Evolutionary conservation across 2,329 filamentous ascomycete species (phyloP).

Genomic region (Epichloe bromicola): DNA sequence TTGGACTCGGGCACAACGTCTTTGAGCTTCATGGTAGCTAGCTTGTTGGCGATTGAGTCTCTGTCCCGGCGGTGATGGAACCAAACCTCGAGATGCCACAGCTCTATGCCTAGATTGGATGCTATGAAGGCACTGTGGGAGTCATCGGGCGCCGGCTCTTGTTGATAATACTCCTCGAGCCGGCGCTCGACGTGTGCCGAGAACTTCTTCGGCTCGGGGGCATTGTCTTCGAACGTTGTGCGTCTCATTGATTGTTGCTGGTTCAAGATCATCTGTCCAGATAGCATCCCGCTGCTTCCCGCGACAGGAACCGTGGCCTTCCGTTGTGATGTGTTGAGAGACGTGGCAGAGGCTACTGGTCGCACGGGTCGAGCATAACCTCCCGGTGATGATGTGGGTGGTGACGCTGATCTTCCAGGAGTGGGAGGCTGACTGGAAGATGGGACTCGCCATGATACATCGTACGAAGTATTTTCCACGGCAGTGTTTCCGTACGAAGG

Average conservation of each 20-base stretch:
- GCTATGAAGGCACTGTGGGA: constrained; percentile 39
- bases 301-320: constrained; percentile 12
- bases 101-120: constrained; percentile 39
- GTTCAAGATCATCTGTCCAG: constrained; percentile 31
- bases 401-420: constrained; percentile 8
- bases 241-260: constrained; percentile 28
- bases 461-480: neutral
- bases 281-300: constrained; percentile 15
- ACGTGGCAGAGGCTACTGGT: constrained; percentile 13
- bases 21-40: constrained; percentile 31
- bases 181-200: constrained; percentile 35
- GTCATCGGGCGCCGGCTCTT: constrained; percentile 33
- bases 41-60: constrained; percentile 30
- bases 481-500: neutral
- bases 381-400: constrained; percentile 12
- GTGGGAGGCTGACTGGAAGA: constrained; percentile 12
- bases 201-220: constrained; percentile 32
- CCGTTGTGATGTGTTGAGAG: constrained; percentile 12
- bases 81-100: constrained; percentile 39
- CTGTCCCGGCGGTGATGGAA: constrained; percentile 40
- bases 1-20: constrained; percentile 19
- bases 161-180: constrained; percentile 40
- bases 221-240: constrained; percentile 25
- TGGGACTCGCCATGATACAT: neutral
- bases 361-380: constrained; percentile 10